Percentiles rank a stretch among this genome's conserved stretches.
These are phyloP conservation scores for Peltaster fructicola DNA, from an alignment of 2,329 filamentous ascomycete species.

Conservation along the genomic window DNA sequence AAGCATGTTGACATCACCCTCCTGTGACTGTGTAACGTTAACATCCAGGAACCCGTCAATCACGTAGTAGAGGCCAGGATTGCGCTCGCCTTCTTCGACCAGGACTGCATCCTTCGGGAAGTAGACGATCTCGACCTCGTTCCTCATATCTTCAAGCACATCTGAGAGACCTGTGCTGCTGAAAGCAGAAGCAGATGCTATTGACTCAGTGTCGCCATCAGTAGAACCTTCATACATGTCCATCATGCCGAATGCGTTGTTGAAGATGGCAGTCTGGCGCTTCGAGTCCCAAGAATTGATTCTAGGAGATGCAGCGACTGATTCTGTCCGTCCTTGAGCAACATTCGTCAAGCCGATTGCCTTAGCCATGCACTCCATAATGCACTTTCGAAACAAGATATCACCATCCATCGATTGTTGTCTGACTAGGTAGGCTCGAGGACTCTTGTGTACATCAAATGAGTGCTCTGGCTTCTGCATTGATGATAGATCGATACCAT, in stretches of 20 bases:
- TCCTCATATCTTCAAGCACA: slow-evolving; percentile 61
- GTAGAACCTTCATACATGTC: slow-evolving; percentile 52
- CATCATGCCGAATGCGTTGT: slow-evolving; percentile 49
- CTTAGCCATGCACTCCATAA: slow-evolving; percentile 90
- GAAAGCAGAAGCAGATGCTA: slow-evolving; percentile 36
- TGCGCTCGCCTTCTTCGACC: slow-evolving; percentile 93
- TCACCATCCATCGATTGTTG: slow-evolving; percentile 80
- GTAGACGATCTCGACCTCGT: slow-evolving; percentile 92
- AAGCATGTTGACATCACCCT: slow-evolving; percentile 25
- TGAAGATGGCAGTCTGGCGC: slow-evolving; percentile 62
- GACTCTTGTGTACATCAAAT: slow-evolving; percentile 18
- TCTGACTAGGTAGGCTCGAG: slow-evolving; percentile 37
- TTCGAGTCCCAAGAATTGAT: slow-evolving; percentile 70
- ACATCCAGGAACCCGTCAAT: slow-evolving; percentile 95
- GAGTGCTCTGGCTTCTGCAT: slow-evolving; percentile 23
- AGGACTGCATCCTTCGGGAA: slow-evolving; percentile 89
- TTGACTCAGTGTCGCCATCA: slow-evolving; percentile 75
- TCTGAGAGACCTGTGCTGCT: slow-evolving; percentile 43
- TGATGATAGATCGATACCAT: slow-evolving; percentile 29
- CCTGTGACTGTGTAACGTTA: slow-evolving; percentile 57
- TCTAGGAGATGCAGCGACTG: slow-evolving; percentile 69
- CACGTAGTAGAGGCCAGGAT: slow-evolving; percentile 91
- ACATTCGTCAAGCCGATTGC: slow-evolving; percentile 65
- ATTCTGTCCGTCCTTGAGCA: slow-evolving; percentile 50
- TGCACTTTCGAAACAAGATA: slow-evolving; percentile 69